Percentiles rank a stretch among this genome's conserved stretches.
These are phyloP conservation scores for Umbelopsis ramanniana DNA, from an alignment of 192 early-diverging fungal species.

Conservation along the genomic window DNA sequence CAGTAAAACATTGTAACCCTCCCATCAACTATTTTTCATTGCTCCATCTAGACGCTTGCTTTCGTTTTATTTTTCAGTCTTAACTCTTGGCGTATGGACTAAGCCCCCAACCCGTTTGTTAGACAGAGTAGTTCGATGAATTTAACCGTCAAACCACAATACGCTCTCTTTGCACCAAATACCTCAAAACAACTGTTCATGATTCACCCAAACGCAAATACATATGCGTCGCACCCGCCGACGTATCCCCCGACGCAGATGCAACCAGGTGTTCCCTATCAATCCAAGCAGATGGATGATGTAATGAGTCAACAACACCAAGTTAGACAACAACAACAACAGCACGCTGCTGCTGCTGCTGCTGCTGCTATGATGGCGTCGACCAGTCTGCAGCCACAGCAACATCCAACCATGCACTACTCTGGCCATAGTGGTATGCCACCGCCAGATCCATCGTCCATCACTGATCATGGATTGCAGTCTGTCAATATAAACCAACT, in stretches of 20 bases:
- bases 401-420: constrained; percentile 1
- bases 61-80: constrained; percentile 11
- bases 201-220: constrained; percentile 20
- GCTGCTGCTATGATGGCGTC: constrained; percentile 30
- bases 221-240: constrained; percentile 17
- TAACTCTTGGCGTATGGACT: constrained; percentile 24
- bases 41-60: background rate
- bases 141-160: constrained; percentile 23
- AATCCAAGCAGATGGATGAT: constrained; percentile 16
- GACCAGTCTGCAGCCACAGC: background rate
- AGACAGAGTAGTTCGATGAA: constrained; percentile 17
- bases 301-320: constrained; percentile 31
- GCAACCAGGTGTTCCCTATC: constrained; percentile 11
- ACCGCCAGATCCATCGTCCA: constrained; percentile 3
- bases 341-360: constrained; percentile 19
- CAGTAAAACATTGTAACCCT: background rate
- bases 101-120: constrained; percentile 14
- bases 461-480: background rate
- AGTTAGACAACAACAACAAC: constrained; percentile 27
- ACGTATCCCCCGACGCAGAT: constrained; percentile 16
- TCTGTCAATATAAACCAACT: constrained; percentile 42
- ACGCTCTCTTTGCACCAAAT: constrained; percentile 22
- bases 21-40: background rate
- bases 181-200: constrained; percentile 20
- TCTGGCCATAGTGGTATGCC: constrained; percentile 24